Percentiles rank a stretch among this genome's conserved stretches.
Conservation (phyloP, 306 rosid species). For the Gillenia trifoliata region DNA sequence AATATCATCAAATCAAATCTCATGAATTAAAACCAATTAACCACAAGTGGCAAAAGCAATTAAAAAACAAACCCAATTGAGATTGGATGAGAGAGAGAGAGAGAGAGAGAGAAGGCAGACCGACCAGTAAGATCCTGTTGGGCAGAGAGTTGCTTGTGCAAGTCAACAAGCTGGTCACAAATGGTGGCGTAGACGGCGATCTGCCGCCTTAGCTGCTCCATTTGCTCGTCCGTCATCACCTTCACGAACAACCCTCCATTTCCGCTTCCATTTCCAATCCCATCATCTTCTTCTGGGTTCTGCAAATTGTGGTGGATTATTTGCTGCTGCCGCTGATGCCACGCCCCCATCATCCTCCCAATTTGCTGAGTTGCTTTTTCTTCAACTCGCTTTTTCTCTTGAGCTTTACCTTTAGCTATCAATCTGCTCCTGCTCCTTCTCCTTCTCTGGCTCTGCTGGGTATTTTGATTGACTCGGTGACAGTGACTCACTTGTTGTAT, state of each 20-base stretch:
- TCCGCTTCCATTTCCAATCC: constrained; percentile 8
- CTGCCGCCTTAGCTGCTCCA: constrained; percentile 60
- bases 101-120: constrained; percentile 1
- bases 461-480: not conserved
- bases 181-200: constrained; percentile 62
- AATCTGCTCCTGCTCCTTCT: not conserved
- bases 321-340: constrained; percentile 18
- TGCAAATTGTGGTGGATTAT: not conserved
- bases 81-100: not conserved
- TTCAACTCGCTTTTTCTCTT: not conserved
- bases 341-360: constrained; percentile 8
- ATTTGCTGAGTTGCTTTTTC: not conserved
- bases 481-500: not conserved
- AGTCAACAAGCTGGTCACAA: constrained; percentile 56
- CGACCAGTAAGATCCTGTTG: constrained; percentile 61
- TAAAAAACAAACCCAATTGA: not conserved
- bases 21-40: not conserved
- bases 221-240: constrained; percentile 77
- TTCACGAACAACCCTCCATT: constrained; percentile 32
- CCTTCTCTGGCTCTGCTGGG: too few species aligned
- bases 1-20: too few species aligned
- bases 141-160: constrained; percentile 60
- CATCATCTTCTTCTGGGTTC: constrained; percentile 5
- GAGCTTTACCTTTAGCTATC: too few species aligned
- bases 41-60: not conserved